Evolutionary conservation across 768 basidiomycete genomes (phyloP), one percentile per base, ranked within the genome.

Genomic region (Leccinum obscurum): DNA sequence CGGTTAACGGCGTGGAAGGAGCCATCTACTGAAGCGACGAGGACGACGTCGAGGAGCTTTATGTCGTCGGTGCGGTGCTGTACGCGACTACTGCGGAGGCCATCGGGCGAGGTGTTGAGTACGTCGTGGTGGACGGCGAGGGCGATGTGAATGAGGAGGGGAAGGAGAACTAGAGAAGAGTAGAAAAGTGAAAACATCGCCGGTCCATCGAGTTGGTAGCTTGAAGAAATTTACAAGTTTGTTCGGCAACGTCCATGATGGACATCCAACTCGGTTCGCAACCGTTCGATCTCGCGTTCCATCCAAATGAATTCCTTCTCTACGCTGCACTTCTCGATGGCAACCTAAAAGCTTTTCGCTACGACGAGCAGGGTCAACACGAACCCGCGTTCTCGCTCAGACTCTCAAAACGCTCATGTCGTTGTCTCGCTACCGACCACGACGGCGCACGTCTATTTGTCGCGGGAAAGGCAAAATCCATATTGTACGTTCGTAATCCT

Each of bases 1-100:
- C 96, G 80, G 69, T 96, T 94, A 64, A 98, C 80, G 0, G 94
- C 97, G 78, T 98, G 95, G 35, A 99, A 87, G 59, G 88, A 93
- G 26, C 96, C 96, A 75, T 98, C 95, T 28, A 99, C 87, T 7
- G 94, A 94, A 1, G 95, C 92, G 11, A 96, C 83, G 17, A 99
- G 84, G 28, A 97, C 90, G 57, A 92, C 83, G 68, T 96, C 90
- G 60, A 94, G 74, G 11, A 96, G 77, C 54, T 88, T 81, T 20
- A 86, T 78, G 58, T 89, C 62, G 60, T 69, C 61, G 39, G 24
- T 32, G 24, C 57, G 58, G 11, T 11, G 62, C 55, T 46, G 61
- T 46, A 53, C 9, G 56, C 56, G 58, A 22, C 59, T 26, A 46
- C 73, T 26, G 49, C 73, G 72, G 9, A 73, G 61, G 54, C 71